Conservation (phyloP, 768 basidiomycete species). For the Naganishia randhawae region DNA sequence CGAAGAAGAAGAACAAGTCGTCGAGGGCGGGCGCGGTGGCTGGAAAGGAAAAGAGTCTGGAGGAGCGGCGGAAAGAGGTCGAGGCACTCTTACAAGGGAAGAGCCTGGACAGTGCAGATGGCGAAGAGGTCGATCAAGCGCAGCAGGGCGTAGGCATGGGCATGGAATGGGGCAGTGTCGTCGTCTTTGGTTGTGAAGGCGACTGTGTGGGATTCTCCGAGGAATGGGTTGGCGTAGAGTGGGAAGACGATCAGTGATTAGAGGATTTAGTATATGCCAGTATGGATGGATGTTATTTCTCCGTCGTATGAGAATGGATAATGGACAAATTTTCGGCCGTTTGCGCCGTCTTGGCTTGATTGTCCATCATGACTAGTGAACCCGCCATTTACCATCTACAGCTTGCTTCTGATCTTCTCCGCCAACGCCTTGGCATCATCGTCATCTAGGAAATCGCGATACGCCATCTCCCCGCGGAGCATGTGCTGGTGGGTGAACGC, state of each 20-base stretch:
- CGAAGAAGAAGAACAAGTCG: conserved; percentile 48
- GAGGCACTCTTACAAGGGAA: conserved; percentile 54
- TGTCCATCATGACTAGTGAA: too few relatives aligned
- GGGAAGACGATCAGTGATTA: conserved; percentile 37
- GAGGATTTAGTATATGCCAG: background rate
- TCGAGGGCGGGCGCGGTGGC: conserved; percentile 68
- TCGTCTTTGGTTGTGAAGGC: conserved; percentile 79
- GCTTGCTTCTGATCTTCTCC: conserved; percentile 30
- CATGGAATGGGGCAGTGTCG: conserved; percentile 93
- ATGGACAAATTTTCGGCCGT: too few relatives aligned
- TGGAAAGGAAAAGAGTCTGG: conserved; percentile 59
- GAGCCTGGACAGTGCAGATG: conserved; percentile 35
- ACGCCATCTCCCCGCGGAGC: conserved; percentile 29
- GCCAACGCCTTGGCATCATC: conserved; percentile 30
- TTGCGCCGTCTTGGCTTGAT: too few relatives aligned
- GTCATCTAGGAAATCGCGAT: conserved; percentile 30
- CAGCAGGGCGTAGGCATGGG: conserved; percentile 50
- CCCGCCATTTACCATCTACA: conserved; percentile 20
- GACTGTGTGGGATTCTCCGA: conserved; percentile 60
- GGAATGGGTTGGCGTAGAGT: conserved; percentile 49
- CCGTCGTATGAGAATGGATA: too few relatives aligned
- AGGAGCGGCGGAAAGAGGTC: conserved; percentile 22
- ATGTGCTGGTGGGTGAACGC: conserved; percentile 28
- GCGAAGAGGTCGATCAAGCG: conserved; percentile 20
- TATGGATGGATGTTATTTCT: too few relatives aligned